Conservation (phyloP, 805 yeast species). For the Wickerhamiella kurtzmanii region DNA sequence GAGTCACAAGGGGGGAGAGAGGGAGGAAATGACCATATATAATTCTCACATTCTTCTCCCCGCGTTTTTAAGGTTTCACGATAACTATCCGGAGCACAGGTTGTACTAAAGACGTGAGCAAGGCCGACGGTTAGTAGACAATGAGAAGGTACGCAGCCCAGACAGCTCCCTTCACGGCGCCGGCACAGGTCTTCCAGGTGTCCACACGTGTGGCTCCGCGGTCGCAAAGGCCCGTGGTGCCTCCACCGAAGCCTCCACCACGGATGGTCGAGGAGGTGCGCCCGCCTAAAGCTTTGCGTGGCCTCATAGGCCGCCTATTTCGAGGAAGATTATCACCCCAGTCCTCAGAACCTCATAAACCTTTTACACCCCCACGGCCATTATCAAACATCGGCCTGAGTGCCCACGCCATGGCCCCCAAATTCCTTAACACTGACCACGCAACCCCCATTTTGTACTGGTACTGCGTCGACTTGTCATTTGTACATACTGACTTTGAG, state of each 20-base stretch:
- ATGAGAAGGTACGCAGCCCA: background rate
- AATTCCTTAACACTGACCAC: slow-evolving; percentile 15
- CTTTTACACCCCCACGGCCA: background rate
- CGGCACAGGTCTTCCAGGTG: background rate
- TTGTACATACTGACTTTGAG: slow-evolving; percentile 22
- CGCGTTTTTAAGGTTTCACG: no score
- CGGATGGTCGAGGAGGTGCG: slow-evolving; percentile 12
- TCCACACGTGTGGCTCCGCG: background rate
- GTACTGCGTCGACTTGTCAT: slow-evolving; percentile 23
- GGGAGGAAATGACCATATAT: no score
- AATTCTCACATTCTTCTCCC: no score
- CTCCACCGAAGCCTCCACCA: slow-evolving; percentile 13
- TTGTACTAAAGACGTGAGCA: no score
- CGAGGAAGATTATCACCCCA: slow-evolving; percentile 1
- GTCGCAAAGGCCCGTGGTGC: slow-evolving; percentile 5
- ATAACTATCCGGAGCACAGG: background rate
- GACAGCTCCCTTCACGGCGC: background rate
- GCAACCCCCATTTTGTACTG: slow-evolving; percentile 24
- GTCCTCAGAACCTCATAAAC: slow-evolving; percentile 2
- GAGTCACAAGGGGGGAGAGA: no score
- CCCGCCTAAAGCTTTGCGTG: slow-evolving; percentile 12
- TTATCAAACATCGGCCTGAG: slow-evolving; percentile 1
- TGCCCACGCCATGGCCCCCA: slow-evolving; percentile 1
- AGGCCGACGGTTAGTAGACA: background rate
- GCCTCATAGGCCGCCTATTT: slow-evolving; percentile 8